Conservation (phyloP, 1,284 basidiomycete species). For the Trichosporon ovoides region DNA sequence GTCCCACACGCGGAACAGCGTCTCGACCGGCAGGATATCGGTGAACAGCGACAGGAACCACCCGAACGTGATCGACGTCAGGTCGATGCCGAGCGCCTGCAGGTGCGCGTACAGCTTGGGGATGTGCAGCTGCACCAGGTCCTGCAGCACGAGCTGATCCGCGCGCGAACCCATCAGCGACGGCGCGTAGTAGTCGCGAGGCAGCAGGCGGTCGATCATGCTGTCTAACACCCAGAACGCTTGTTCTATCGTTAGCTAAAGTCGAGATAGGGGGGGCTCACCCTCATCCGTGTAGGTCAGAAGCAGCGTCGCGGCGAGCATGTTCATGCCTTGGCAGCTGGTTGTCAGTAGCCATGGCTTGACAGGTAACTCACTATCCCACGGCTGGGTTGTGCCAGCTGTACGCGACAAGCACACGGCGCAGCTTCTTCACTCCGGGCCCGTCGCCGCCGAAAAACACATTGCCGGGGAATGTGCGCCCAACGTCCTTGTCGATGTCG, state of each 20-base stretch:
- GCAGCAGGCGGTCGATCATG: slow-evolving; percentile 78
- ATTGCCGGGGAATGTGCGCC: slow-evolving; percentile 87
- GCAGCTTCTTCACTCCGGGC: slow-evolving; percentile 77
- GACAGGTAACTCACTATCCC: slow-evolving; percentile 55
- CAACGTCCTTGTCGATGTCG: slow-evolving; percentile 94
- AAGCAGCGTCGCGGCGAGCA: slow-evolving; percentile 81
- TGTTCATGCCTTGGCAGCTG: slow-evolving; percentile 83
- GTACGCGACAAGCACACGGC: slow-evolving; percentile 83
- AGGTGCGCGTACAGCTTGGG: slow-evolving; percentile 75
- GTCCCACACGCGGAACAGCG: slow-evolving; percentile 87
- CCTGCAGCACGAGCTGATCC: slow-evolving; percentile 83
- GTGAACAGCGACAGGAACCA: slow-evolving; percentile 98
- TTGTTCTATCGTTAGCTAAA: slow-evolving; percentile 61
- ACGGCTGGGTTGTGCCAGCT: slow-evolving; percentile 79
- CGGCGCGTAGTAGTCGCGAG: slow-evolving; percentile 76
- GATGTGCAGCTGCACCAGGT: slow-evolving; percentile 71
- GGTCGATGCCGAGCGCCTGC: slow-evolving; percentile 72
- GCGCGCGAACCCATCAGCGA: slow-evolving; percentile 81
- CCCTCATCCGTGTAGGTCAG: slow-evolving; percentile 67
- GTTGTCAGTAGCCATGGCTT: background rate
- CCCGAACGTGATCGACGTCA: slow-evolving; percentile 91
- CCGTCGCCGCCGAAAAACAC: slow-evolving; percentile 88
- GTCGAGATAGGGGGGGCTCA: slow-evolving; percentile 4
- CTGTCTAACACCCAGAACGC: slow-evolving; percentile 94
- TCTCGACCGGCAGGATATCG: slow-evolving; percentile 92